These are phyloP conservation scores for Malassezia furfur DNA, from an alignment of 1,284 basidiomycete species.

Conservation along the genomic window DNA sequence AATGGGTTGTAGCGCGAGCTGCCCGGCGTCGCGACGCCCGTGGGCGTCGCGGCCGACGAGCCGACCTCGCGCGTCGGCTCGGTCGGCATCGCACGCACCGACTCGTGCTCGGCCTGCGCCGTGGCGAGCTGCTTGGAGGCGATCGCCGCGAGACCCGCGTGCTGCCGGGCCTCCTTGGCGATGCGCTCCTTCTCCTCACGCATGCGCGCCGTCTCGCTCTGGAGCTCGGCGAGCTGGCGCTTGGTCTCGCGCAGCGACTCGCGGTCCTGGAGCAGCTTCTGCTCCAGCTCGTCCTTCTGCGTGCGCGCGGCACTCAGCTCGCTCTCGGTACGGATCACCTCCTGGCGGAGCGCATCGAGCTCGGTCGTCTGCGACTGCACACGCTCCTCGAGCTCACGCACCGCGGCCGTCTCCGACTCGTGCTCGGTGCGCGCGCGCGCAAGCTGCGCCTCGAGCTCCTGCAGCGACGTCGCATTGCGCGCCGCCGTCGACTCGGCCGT, in stretches of 20 bases:
- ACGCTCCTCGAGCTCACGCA: conserved; percentile 65
- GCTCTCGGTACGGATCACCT: conserved; percentile 81
- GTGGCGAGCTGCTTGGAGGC: conserved; percentile 84
- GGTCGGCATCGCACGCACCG: conserved; percentile 45
- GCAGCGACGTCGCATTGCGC: conserved; percentile 24
- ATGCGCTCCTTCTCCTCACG: conserved; percentile 74
- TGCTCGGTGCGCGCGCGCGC: conserved; percentile 58
- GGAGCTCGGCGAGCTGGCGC: conserved; percentile 69
- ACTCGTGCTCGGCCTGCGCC: conserved; percentile 68
- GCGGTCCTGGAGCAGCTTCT: conserved; percentile 76
- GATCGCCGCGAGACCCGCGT: conserved; percentile 87
- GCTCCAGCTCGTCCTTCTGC: conserved; percentile 87
- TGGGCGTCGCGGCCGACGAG: not conserved
- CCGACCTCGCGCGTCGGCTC: not conserved
- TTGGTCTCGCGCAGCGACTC: conserved; percentile 84
- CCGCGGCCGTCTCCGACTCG: conserved; percentile 69
- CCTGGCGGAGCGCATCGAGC: conserved; percentile 65
- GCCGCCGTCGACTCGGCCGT: conserved; percentile 25
- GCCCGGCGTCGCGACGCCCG: not conserved
- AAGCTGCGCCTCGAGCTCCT: conserved; percentile 43
- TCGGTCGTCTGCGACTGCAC: conserved; percentile 63
- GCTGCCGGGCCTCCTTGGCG: conserved; percentile 87
- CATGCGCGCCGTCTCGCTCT: conserved; percentile 62
- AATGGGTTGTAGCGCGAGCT: conserved; percentile 63
- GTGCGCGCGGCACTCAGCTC: conserved; percentile 78